phyloP scores from a whole-genome alignment of 192 early-diverging fungal species.

The Dissophora ornata region DNA sequence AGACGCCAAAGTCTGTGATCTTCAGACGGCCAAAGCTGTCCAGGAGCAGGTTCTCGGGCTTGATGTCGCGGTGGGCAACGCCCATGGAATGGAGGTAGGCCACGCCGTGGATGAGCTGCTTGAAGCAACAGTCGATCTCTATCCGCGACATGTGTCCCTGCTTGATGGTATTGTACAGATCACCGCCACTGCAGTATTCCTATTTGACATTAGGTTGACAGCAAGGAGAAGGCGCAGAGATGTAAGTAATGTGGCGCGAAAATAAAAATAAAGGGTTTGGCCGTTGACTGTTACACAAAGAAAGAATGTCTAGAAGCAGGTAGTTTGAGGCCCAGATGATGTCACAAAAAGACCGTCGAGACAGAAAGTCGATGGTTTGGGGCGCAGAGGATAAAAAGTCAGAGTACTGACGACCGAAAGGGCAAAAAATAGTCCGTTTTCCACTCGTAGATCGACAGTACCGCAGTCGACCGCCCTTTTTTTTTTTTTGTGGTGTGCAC shows the following conservation, averaged over 20 bases:
- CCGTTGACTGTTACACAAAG: constrained; percentile 3
- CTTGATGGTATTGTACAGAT: constrained; percentile 85
- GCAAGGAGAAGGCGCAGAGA: neutral
- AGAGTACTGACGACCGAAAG: neutral
- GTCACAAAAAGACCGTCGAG: too few species aligned
- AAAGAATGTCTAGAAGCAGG: too few species aligned
- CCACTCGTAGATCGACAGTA: too few species aligned
- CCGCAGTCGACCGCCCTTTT: too few species aligned
- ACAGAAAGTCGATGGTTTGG: constrained; percentile 8
- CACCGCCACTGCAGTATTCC: constrained; percentile 93
- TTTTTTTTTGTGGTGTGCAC: neutral
- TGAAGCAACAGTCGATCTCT: constrained; percentile 93
- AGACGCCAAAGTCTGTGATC: constrained; percentile 98
- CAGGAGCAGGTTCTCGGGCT: constrained; percentile 90
- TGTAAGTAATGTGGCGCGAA: neutral
- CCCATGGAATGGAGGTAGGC: constrained; percentile 92
- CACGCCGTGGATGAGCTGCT: constrained; percentile 91
- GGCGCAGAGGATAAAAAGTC: neutral
- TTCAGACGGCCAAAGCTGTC: constrained; percentile 85
- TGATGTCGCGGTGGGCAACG: constrained; percentile 93
- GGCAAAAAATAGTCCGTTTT: too few species aligned
- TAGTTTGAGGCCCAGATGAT: neutral
- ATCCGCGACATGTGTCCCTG: constrained; percentile 77
- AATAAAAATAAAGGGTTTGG: neutral
- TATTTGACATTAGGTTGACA: constrained; percentile 26